A percentile compares a stretch with the other conserved stretches of the same genome.
These are phyloP conservation scores for Eragrostis curvula DNA, from an alignment of 176 grass and related monocot species.

Conservation along the genomic window DNA sequence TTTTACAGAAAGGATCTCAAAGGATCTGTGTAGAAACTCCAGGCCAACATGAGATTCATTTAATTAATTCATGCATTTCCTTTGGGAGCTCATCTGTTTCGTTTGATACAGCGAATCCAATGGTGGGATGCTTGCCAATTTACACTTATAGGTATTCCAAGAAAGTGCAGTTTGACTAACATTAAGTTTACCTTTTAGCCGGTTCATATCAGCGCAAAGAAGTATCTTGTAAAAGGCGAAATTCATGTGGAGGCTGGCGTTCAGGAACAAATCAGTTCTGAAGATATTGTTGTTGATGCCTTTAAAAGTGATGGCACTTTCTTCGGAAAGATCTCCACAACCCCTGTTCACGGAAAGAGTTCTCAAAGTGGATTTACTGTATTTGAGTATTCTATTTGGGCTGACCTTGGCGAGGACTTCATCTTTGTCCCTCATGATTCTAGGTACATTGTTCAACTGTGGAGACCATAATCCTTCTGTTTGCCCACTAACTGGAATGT, in stretches of 20 bases:
- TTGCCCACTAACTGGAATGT: neutral
- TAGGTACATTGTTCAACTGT: conserved; percentile 56
- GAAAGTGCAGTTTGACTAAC: conserved; percentile 36
- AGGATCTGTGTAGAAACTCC: conserved; percentile 78
- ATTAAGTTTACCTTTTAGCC: conserved; percentile 49
- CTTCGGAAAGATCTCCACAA: conserved; percentile 58
- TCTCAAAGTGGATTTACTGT: conserved; percentile 47
- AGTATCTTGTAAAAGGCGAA: conserved; percentile 91
- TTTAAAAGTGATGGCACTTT: conserved; percentile 63
- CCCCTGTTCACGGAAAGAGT: conserved; percentile 56
- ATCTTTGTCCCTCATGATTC: conserved; percentile 79
- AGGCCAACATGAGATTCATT: conserved; percentile 87
- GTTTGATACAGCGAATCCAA: conserved; percentile 71
- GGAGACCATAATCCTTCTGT: neutral
- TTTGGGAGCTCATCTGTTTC: conserved; percentile 69
- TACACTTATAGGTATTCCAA: conserved; percentile 28
- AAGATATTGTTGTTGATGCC: conserved; percentile 76
- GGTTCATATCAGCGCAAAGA: conserved; percentile 80
- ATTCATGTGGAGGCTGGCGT: conserved; percentile 64
- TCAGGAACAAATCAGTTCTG: conserved; percentile 56
- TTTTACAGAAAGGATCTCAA: conserved; percentile 84
- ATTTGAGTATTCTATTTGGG: conserved; percentile 91
- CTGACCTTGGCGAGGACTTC: conserved; percentile 79
- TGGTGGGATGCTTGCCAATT: conserved; percentile 45
- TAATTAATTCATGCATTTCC: conserved; percentile 86